Base-by-base conservation (phyloP, 2,329 filamentous ascomycete genomes). In the Anthostomella pinea region DNA sequence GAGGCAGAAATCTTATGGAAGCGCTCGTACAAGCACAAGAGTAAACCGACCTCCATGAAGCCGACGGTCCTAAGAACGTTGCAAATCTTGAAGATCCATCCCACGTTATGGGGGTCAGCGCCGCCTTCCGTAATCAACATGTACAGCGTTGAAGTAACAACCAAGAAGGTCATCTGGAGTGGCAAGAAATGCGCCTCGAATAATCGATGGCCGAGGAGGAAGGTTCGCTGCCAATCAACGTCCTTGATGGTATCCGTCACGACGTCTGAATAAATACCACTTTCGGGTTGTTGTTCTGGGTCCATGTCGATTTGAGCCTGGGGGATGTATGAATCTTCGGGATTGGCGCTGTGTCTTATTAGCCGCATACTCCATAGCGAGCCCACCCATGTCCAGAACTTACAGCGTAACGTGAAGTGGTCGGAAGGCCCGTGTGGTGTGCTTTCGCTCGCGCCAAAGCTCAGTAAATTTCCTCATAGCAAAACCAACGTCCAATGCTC, bases 171-270 rank as follows among this genome's bases (percentile, higher is more conserved):
- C 64, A 79, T 79, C 51, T 87, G 83, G 11, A 80, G 72, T 0
- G 83, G 81, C 16, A 87, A 65, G 56, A 86, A 86, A 57, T 87
- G 83, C 0, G 83, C 83, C 58, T 87, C 83, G 51, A 83, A 87
- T n/a, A 87, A 65, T 13, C 83, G 76, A 54, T 83, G 79, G 54
- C 73, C 71, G 20, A 86, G 68, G 35, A 75, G 72, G 46, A 78
- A 58, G 29, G 80, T 68, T 45, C 71, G 76, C 53, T 67, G 67
- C 68, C 69, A 81, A 54, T 78, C 63, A 14, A 72, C 73, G 23
- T 64, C 65, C 38, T 69, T 63, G 8, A 79, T 57, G 1, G 64
- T 73, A 36, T 73, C 72, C 39, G 69, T 70, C 8, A 65, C 72
- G 13, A 78, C 67, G 33, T 77, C 73, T 0, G 73, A 73, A 53